phyloP scores from a whole-genome alignment of 1,139 yeast species.

The Nakaseomyces delphensis region DNA sequence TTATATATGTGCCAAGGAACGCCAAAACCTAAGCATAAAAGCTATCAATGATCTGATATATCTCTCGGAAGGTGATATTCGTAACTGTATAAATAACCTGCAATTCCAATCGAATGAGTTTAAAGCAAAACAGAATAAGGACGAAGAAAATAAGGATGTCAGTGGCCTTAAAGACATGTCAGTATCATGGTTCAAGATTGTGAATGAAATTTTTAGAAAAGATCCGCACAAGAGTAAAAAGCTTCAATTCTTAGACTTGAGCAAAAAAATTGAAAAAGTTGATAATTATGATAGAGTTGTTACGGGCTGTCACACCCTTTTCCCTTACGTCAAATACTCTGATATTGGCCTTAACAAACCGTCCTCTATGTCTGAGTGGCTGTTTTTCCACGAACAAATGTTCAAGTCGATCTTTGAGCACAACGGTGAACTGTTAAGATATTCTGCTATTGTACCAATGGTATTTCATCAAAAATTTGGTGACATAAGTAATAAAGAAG shows the following conservation, averaged over 20 bases:
- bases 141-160: not conserved
- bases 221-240: slow-evolving; percentile 38
- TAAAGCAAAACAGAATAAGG: not conserved
- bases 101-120: slow-evolving; percentile 44
- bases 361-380: slow-evolving; percentile 64
- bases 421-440: slow-evolving; percentile 45
- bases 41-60: slow-evolving; percentile 52
- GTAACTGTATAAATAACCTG: slow-evolving; percentile 76
- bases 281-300: slow-evolving; percentile 55
- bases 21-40: slow-evolving; percentile 33
- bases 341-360: slow-evolving; percentile 65
- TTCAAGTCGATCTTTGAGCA: slow-evolving; percentile 38
- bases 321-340: slow-evolving; percentile 46
- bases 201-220: slow-evolving; percentile 47
- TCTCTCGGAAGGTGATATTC: slow-evolving; percentile 70
- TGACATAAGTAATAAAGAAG: slow-evolving; percentile 41
- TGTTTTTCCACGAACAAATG: slow-evolving; percentile 54
- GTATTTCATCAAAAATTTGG: slow-evolving; percentile 61
- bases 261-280: slow-evolving; percentile 40
- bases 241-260: slow-evolving; percentile 41
- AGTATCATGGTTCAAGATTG: slow-evolving; percentile 50
- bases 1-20: slow-evolving; percentile 44
- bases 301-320: slow-evolving; percentile 64
- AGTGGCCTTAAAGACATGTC: slow-evolving; percentile 41
- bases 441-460: slow-evolving; percentile 50